Base-by-base conservation (phyloP, 495 filamentous ascomycete genomes). In the Aspergillus sclerotiicarbonarius region DNA sequence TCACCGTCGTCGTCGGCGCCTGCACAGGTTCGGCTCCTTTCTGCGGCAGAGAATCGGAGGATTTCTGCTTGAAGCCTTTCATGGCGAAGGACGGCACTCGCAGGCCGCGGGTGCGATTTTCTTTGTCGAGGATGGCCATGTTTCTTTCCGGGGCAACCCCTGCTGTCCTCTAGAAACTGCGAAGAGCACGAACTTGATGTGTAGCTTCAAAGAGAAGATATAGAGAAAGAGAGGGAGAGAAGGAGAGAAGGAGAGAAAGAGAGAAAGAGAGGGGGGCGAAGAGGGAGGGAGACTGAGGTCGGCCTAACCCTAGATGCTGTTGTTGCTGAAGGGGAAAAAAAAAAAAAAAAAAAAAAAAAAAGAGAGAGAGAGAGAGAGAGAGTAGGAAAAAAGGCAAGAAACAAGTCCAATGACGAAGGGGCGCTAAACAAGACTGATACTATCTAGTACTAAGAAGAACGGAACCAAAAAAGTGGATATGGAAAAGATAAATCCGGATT, bases 101-200 rank as follows among this genome's bases (percentile, higher is more conserved):
- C 48, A 77, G 62, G 30, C 75, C 75, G 0, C 68, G 67, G 9
- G 73, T 66, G 52, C 73, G 71, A 39, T 74, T 75, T 29, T 75
- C 75, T 15, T 73, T 69, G 45, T 77, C 75, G 53, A 73, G 67
- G 44, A 75, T 67, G 5, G 73, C 72, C 72, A 76, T 75, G 20
- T 31, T 20, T 16, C 15, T 73, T 69, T 45, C 76, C 75, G 53
- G 72, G 67, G 47, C 74, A 67, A 3, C 72, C 72, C 72, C 75
- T 75, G 20, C 31, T 20, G 20, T 50, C 47, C 44, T 31, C 39
- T 21, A 29, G 8, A 16, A 5, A 47, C 13, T 13, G 25, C 25
- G 33, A 21, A 47, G 46, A n/a, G 48, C 19, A 10, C 15, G 32
- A 48, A 13, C 18, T 12, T n/a, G 31, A 30, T 19, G 21, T 43